A percentile compares a stretch with the other conserved stretches of the same genome.
phyloP scores from a whole-genome alignment of 306 rosid species.

The Rosa rugosa region DNA sequence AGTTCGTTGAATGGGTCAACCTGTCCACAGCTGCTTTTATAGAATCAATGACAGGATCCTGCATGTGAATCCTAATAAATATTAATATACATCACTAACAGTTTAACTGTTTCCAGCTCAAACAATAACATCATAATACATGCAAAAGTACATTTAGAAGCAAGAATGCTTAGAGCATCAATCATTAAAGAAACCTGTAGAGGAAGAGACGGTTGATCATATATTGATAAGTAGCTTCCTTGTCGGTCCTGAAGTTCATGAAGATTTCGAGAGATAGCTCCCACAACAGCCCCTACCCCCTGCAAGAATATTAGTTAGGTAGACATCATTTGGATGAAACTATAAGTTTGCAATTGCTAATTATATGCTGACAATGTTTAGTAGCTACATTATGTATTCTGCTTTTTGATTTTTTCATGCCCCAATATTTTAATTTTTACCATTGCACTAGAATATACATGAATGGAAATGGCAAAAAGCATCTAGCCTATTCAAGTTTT shows the following conservation, averaged over 20 bases:
- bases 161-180: slow-evolving; percentile 12
- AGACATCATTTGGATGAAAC: slow-evolving; percentile 25
- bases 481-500: neutral
- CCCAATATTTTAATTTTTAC: neutral
- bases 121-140: slow-evolving; percentile 8
- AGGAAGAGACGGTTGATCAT: slow-evolving; percentile 80
- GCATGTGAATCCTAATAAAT: slow-evolving; percentile 38
- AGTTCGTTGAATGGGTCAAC: slow-evolving; percentile 85
- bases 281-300: slow-evolving; percentile 99
- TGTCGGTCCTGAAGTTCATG: slow-evolving; percentile 97
- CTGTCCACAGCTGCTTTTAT: slow-evolving; percentile 91
- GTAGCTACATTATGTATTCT: slow-evolving; percentile 10
- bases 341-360: slow-evolving; percentile 6
- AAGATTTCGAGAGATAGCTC: slow-evolving; percentile 97
- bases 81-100: slow-evolving; percentile 17
- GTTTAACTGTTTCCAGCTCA: neutral
- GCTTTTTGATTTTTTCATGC: neutral
- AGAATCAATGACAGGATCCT: slow-evolving; percentile 89
- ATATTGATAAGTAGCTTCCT: slow-evolving; percentile 94
- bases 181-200: slow-evolving; percentile 66
- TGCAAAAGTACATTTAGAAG: slow-evolving; percentile 12
- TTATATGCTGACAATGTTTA: neutral
- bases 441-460: neutral
- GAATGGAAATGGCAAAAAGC: neutral
- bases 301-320: slow-evolving; percentile 36